A percentile compares a stretch with the other conserved stretches of the same genome.
Evolutionary conservation across 2,329 filamentous ascomycete genomes (phyloP).

Genomic region (Phyllosticta citrichinensis): DNA sequence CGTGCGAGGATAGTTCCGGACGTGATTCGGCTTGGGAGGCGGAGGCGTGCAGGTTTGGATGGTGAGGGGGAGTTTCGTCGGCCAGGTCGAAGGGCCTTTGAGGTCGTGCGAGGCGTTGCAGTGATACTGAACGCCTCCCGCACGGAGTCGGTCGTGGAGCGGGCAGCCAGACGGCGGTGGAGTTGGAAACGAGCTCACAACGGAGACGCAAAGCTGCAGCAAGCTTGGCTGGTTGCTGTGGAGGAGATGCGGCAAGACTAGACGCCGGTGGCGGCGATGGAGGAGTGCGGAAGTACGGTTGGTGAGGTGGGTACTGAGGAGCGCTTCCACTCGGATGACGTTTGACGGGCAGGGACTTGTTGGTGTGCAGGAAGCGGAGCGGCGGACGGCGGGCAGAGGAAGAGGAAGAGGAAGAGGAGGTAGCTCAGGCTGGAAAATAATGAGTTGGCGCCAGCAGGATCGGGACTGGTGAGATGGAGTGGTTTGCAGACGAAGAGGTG

Average conservation of each 20-base stretch:
- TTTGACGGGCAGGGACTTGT: background rate
- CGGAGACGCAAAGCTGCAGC: background rate
- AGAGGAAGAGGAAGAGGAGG: background rate
- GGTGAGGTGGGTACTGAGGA: background rate
- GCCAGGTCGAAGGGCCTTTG: conserved; percentile 54
- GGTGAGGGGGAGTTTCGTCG: conserved; percentile 51
- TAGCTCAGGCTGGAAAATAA: background rate
- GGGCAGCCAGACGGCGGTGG: background rate
- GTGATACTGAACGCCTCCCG: conserved; percentile 2
- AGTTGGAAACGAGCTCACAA: background rate
- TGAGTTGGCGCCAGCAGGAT: background rate
- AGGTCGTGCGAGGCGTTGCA: conserved; percentile 21
- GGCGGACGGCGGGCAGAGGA: background rate
- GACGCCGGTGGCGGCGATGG: background rate
- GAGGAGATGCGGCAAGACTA: background rate
- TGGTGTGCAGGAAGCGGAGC: background rate
- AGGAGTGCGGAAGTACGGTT: background rate
- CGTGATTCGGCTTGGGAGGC: conserved; percentile 55
- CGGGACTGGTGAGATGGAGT: background rate
- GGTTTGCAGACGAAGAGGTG: background rate
- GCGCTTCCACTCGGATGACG: background rate
- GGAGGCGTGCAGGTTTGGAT: conserved; percentile 53
- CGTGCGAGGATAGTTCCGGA: conserved; percentile 38
- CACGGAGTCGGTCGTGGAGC: background rate
- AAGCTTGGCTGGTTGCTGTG: background rate